Conservation (phyloP, 306 rosid species). For the Echinosophora koreensis region DNA sequence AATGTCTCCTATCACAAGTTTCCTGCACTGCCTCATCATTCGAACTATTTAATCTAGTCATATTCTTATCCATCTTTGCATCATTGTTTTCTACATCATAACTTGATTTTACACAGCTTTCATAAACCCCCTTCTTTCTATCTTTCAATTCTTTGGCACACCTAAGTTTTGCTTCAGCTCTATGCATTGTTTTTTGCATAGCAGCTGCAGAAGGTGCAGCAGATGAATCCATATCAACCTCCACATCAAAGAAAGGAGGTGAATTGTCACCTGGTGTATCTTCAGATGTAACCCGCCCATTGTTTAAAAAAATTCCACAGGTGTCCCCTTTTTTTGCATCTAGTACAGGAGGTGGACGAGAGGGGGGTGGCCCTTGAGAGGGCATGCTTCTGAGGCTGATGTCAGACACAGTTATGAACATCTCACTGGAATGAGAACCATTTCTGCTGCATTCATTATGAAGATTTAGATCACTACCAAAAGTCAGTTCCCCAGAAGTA, state of each 20-base stretch:
- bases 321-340: conserved; percentile 53
- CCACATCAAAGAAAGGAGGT: conserved; percentile 72
- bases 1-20: conserved; percentile 35
- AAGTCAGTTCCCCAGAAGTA: conserved; percentile 41
- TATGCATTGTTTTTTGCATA: conserved; percentile 70
- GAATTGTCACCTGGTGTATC: conserved; percentile 54
- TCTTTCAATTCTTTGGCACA: conserved; percentile 66
- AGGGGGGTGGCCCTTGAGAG: conserved; percentile 69
- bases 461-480: conserved; percentile 45
- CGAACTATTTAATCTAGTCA: conserved; percentile 43
- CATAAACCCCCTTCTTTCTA: conserved; percentile 59
- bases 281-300: conserved; percentile 47
- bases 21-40: conserved; percentile 47
- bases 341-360: conserved; percentile 68
- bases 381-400: conserved; percentile 73
- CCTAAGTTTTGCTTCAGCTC: conserved; percentile 64
- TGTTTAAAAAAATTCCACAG: conserved; percentile 40
- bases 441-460: conserved; percentile 46
- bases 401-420: conserved; percentile 63
- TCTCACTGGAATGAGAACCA: conserved; percentile 47
- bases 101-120: conserved; percentile 45
- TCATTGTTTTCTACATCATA: conserved; percentile 48
- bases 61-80: conserved; percentile 41
- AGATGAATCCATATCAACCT: conserved; percentile 77
- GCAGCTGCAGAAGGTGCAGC: conserved; percentile 72